phyloP scores from a whole-genome alignment of 1,284 basidiomycete species.

The Puccinia triticina region DNA sequence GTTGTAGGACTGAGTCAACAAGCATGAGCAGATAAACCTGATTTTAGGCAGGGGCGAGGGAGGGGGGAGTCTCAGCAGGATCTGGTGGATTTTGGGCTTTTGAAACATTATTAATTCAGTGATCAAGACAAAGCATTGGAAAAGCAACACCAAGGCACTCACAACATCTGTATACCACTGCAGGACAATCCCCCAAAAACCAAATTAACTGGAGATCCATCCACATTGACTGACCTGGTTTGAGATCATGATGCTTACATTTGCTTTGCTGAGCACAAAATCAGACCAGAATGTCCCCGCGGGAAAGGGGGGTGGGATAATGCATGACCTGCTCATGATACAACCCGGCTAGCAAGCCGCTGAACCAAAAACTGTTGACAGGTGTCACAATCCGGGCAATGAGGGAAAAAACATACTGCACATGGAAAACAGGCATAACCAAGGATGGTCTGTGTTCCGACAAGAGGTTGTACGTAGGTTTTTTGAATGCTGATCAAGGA shows the following conservation, averaged over 20 bases:
- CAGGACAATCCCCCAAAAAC: too few relatives aligned
- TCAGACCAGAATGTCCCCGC: conserved; percentile 69
- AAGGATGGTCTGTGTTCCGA: conserved; percentile 62
- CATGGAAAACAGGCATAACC: conserved; percentile 74
- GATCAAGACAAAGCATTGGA: background rate
- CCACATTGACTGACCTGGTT: conserved; percentile 53
- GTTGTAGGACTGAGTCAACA: conserved; percentile 63
- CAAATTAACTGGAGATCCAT: conserved; percentile 55
- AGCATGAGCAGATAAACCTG: conserved; percentile 64
- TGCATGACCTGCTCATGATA: conserved; percentile 67
- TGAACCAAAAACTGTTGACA: conserved; percentile 14
- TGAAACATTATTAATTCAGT: conserved; percentile 20
- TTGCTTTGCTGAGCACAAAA: conserved; percentile 61
- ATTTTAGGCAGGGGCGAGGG: conserved; percentile 62
- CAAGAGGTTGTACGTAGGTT: conserved; percentile 68
- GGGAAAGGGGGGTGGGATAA: conserved; percentile 68
- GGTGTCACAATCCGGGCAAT: background rate
- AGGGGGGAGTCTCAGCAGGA: conserved; percentile 62
- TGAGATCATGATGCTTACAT: conserved; percentile 37
- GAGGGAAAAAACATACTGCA: conserved; percentile 61
- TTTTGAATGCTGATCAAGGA: conserved; percentile 61
- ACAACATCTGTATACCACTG: conserved; percentile 64
- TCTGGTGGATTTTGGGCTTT: conserved; percentile 65
- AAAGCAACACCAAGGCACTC: conserved; percentile 26
- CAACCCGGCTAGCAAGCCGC: conserved; percentile 68